Evolutionary conservation across 2,329 filamentous ascomycete species (phyloP), one percentile per base, ranked within the genome.

Genomic region (Cadophora malorum): DNA sequence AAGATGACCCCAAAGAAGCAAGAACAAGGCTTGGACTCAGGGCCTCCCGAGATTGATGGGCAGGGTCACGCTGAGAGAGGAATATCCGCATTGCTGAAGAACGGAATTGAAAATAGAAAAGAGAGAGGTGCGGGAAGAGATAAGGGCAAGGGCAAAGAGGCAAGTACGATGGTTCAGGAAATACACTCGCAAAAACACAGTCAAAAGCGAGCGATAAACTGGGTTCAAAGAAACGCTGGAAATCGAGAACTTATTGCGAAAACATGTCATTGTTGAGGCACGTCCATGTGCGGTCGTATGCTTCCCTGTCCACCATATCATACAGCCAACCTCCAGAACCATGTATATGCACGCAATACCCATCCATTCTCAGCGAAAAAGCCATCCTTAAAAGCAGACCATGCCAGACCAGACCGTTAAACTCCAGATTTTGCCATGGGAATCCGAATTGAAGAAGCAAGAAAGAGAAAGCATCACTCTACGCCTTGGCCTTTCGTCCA

Each of bases 401-500:
- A 49, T 5, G 16, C 41, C 52, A 49, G 35, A 59, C 59, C 45
- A 50, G 59, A 49, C 59, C 41, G 16, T 52, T 19, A 25, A 49
- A 52, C 59, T 62, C 59, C 59, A 33, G 59, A 33, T 33, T 62
- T 28, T 50, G 25, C 19, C 59, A 21, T 62, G n/a, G 28, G 47
- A 63, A 63, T 19, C 49, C 61, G 21, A 63, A 52, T 41, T 33
- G 41, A 53, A 35, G 14, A 28, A 38, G 28, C 21, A 25, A 8
- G 4, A 35, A 21, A 49, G 45, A 41, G 33, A 19, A 45, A 16
- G 8, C 10, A 12, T 12, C 14, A 45, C 12, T 23, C n/a, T 41
- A 45, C 23, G 35, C 33, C 12, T 23, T 31, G 14, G 41, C 12
- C 23, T 64, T 64, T 10, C 35, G 38, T 28, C 21, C 56, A 25